These are phyloP conservation scores for Gymnopus androsaceus DNA, from an alignment of 1,284 basidiomycete species.

Conservation along the genomic window DNA sequence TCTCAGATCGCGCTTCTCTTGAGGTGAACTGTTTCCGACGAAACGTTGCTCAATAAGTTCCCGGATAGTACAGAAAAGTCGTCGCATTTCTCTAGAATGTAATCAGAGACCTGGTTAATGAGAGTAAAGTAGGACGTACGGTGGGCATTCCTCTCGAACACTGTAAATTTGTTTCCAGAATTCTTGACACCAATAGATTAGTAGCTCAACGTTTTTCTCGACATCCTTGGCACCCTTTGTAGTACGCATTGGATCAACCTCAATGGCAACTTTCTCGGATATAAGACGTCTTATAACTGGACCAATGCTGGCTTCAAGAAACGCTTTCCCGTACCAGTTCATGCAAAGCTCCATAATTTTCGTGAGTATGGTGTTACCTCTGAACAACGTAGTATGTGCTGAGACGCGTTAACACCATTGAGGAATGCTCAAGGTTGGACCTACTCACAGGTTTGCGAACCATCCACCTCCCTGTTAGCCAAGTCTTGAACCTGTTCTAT, in stretches of 20 bases:
- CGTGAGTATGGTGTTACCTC: slow-evolving; percentile 80
- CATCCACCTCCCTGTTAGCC: slow-evolving; percentile 68
- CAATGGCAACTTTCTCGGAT: slow-evolving; percentile 70
- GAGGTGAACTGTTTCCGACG: slow-evolving; percentile 36
- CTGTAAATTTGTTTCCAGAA: slow-evolving; percentile 81
- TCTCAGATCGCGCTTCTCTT: slow-evolving; percentile 57
- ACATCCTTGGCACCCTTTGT: slow-evolving; percentile 59
- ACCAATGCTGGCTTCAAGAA: slow-evolving; percentile 79
- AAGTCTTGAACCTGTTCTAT: slow-evolving; percentile 69
- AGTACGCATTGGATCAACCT: slow-evolving; percentile 72
- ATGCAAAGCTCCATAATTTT: slow-evolving; percentile 81
- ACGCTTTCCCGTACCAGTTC: slow-evolving; percentile 71
- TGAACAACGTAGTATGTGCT: slow-evolving; percentile 73
- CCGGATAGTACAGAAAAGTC: slow-evolving; percentile 71
- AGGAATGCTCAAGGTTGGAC: slow-evolving; percentile 1
- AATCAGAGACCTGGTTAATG: slow-evolving; percentile 11
- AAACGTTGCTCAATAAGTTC: slow-evolving; percentile 69
- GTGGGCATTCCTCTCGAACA: slow-evolving; percentile 70
- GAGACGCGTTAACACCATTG: slow-evolving; percentile 9
- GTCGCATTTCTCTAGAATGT: slow-evolving; percentile 67
- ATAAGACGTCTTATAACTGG: slow-evolving; percentile 66
- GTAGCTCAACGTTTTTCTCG: slow-evolving; percentile 68
- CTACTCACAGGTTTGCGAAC: slow-evolving; percentile 57
- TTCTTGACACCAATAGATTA: slow-evolving; percentile 74
- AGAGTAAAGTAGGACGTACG: slow-evolving; percentile 46